Evolutionary conservation across 2,329 filamentous ascomycete genomes (phyloP).

Genomic region (Fusarium pilosicola): DNA sequence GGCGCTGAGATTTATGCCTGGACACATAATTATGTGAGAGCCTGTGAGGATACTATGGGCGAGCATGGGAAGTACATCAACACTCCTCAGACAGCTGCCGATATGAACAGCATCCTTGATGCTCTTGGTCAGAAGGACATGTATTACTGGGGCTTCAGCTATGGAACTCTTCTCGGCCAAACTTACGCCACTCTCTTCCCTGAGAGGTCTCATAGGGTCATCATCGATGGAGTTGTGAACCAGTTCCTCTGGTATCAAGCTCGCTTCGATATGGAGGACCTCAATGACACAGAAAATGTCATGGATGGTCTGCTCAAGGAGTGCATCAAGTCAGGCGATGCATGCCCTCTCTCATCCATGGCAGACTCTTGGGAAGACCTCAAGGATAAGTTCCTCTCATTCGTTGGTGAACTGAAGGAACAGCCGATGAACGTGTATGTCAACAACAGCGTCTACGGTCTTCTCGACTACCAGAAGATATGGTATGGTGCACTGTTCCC

Average conservation of each 20-base stretch:
- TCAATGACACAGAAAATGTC: constrained; percentile 45
- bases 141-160: constrained; percentile 56
- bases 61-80: constrained; percentile 58
- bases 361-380: constrained; percentile 51
- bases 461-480: constrained; percentile 50
- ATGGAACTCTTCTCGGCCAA: constrained; percentile 54
- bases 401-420: constrained; percentile 48
- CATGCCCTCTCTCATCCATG: constrained; percentile 55
- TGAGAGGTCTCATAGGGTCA: constrained; percentile 46
- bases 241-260: constrained; percentile 48
- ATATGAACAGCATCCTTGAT: constrained; percentile 62
- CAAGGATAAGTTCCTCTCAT: constrained; percentile 45
- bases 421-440: constrained; percentile 56
- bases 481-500: constrained; percentile 52
- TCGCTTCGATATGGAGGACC: constrained; percentile 40
- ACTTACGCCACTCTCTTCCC: constrained; percentile 54
- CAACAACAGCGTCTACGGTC: constrained; percentile 52
- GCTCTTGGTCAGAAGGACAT: constrained; percentile 48
- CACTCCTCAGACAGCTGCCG: constrained; percentile 61
- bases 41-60: constrained; percentile 57
- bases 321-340: constrained; percentile 55
- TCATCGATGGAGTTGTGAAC: constrained; percentile 52
- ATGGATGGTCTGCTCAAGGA: constrained; percentile 49
- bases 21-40: constrained; percentile 53
- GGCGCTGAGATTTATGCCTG: constrained; percentile 54